Base-by-base conservation (phyloP, 495 filamentous ascomycete genomes). In the Penicillium maclennaniae region DNA sequence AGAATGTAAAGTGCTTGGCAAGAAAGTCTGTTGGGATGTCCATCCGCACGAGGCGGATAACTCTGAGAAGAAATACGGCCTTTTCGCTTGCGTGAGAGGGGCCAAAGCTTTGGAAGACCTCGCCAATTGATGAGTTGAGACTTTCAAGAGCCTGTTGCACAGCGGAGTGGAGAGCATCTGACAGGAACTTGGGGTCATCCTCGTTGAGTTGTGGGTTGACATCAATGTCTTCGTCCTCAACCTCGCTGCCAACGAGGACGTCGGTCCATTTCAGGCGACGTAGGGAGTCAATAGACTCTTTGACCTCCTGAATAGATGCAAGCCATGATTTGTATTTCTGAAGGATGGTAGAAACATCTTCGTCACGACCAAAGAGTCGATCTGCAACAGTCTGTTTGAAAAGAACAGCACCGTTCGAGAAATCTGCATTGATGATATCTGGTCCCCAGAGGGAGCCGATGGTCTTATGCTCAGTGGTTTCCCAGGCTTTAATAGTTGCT, bases 221-320 rank as follows among this genome's bases (percentile, higher is more conserved):
- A 20, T 81, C 78, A 14, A 69, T 58, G 52, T 92, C 84, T 31
- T 86, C 78, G 1, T 86, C 82, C 34, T 86, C 81, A 40, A 91
- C 85, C 38, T 92, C 89, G 45, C 86, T 84, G 23, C 83, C 80
- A 27, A 93, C 86, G 14, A 89, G 69, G 28, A 90, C 81, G 51
- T 92, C 87, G 20, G 87, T 83, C 87, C 91, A 95, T 49, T 80
- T 81, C 27, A 81, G 78, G 10, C 80, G 78, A 51, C 76, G 82
- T 40, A 97, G 73, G 19, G 82, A 79, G 25, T 85, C 80, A 26
- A 95, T 81, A 12, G 84, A 76, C 14, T 72, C 69, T 10, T 75
- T 76, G 3, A 86, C 75, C 42, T 79, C 78, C 45, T 84, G 72
- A 15, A 95, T 80, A 3, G 81, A 74, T 8, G 70, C 66, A 21